Evolutionary conservation across 371 early-diverging fungal genomes (phyloP), one percentile per base, ranked within the genome.

Genomic region (Dichotomocladium elegans): DNA sequence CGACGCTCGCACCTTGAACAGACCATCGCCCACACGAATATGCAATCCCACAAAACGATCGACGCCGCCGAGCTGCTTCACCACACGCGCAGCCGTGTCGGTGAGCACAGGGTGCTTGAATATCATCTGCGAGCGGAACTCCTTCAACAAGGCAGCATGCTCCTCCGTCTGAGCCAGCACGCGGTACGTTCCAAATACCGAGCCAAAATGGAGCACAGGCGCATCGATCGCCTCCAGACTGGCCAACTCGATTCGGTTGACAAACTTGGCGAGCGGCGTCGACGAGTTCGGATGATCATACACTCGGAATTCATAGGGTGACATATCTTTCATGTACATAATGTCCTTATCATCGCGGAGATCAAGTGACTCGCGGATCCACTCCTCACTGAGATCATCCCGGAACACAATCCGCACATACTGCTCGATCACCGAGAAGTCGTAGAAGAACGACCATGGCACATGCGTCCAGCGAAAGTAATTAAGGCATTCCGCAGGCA

Each of bases 381-480:
- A 77, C 40, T 73, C 70, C 12, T 59, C 48, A 15, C 70, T 69
- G 19, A 74, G 55, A 42, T 74, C 74, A 11, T 64, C 48, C 15
- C 74, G 47, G 35, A 66, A 69, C 3, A 74, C 41, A 22, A 77
- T 65, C 2, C 66, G 64, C 0, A 68, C 61, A 31, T 66, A 31
- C 15, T 62, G 34, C 37, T 62, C 21, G 19, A 80, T 61, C 42
- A 60, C 61, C 1, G 34, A 55, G 51, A 82, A 61, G 48, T 80
- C 66, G 53, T 74, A 80, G 56, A 83, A 80, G 46, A 79, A 83
- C 2, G 76, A 68, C 83, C 83, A 83, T 1, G 83, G 83, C 15
- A 74, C 67, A 12, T 54, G 52, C 11, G 83, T 83, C 80, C 81
- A 83, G 1, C 71, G 68, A 48, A 59, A 67, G 50, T 79, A 81